Evolutionary conservation across 305 asterid species (phyloP), one percentile per base, ranked within the genome.

Genomic region (Stenogyne calaminthoides): DNA sequence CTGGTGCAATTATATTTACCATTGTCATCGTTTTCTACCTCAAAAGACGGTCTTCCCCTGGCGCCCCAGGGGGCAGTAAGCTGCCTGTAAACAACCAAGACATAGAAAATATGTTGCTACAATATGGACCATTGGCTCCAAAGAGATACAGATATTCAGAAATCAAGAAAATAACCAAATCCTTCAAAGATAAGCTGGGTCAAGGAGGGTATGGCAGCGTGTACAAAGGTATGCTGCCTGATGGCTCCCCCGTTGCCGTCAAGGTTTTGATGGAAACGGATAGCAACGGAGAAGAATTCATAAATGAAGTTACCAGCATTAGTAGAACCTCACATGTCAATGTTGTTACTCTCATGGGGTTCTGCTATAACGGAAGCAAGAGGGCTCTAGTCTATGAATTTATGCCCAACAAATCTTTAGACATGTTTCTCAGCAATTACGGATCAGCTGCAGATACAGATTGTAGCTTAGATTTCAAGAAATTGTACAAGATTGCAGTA

Each of bases 131-230:
- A 6, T 9, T 27, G 22, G 47, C 75, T 27, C 86, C 80, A 9
- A 83, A 69, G 61, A 12, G 44, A 32, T 83, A 82, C 68, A 73
- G 25, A 10, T 71, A 25, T 44, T 71, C 67, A 0, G 59, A 58
- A 42, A 42, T 70, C 49, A 60, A 59, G 75, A 59, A 44, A 29
- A 58, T 71, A 3, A 59, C 60, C 20, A 29, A 27, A 19, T 60
- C 62, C 25, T 60, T 60, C 61, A 69, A 16, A 12, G 67, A 80
- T 7, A 64, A 75, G 70, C 69, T 85, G 2, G 91, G 89, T 2
- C 51, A 69, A 44, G 89, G 93, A 3, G 91, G 91, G 4, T 81
- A 63, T 69, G 91, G 93, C 5, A 15, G 57, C 3, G 93, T 88
- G 3, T 87, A 76, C 73, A 75, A 58, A 69, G 87, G 90, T 42